Percentiles rank a stretch among this genome's conserved stretches.
Evolutionary conservation across 75 land plant species (phyloP).

Genomic region (Ceratopteris richardii): DNA sequence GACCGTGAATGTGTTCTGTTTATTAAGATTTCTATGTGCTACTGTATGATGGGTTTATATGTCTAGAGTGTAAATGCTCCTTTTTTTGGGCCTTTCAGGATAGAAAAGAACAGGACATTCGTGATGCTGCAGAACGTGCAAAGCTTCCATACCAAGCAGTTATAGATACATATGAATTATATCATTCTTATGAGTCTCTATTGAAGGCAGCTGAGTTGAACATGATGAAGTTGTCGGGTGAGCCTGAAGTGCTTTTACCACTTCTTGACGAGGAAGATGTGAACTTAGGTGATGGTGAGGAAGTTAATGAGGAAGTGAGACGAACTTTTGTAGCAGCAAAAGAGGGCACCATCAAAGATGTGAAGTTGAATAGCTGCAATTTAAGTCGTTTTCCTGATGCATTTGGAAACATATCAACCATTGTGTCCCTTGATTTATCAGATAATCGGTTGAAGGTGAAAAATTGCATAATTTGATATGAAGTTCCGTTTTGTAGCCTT

Average conservation of each 20-base stretch:
- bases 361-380: constrained; percentile 40
- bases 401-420: constrained; percentile 45
- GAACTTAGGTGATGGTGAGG: constrained; percentile 11
- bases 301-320: constrained; percentile 48
- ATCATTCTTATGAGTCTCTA: constrained; percentile 51
- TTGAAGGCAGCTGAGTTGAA: constrained; percentile 60
- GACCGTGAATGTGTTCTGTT: too few species aligned
- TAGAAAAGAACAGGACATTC: constrained; percentile 36
- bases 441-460: constrained; percentile 70
- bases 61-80: too few species aligned
- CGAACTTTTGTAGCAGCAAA: constrained; percentile 29
- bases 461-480: neutral
- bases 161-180: constrained; percentile 69
- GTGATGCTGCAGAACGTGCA: constrained; percentile 46
- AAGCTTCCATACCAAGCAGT: constrained; percentile 33
- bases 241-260: constrained; percentile 13
- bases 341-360: constrained; percentile 31
- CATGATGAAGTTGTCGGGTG: constrained; percentile 37
- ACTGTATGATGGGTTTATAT: too few species aligned
- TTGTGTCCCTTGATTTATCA: constrained; percentile 50
- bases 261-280: neutral
- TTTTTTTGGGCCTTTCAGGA: constrained; percentile 27
- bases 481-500: neutral
- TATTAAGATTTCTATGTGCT: too few species aligned
- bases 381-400: constrained; percentile 62